Base-by-base conservation (phyloP, 768 basidiomycete species). In the Lentinus tigrinus region DNA sequence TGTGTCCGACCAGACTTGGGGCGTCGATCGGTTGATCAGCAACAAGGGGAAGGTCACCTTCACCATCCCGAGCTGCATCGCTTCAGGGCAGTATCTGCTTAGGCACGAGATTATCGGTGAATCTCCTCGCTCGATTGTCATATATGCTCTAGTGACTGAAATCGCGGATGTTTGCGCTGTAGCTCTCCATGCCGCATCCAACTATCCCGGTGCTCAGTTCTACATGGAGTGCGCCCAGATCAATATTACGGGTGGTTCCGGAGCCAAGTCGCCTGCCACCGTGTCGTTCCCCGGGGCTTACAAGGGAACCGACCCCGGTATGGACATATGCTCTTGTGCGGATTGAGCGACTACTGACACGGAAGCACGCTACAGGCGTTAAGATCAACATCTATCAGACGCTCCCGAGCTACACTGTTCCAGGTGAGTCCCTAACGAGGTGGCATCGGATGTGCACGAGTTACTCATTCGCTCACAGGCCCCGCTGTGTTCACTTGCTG, bases 11-110 rank as follows among this genome's bases (percentile, higher is more conserved):
- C 64, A 69, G 28, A 60, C 66, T n/a, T 83, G 82, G 82, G 81
- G 70, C 34, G 77, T 80, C 16, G 78, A 81, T 63, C 65, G 71
- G 7, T 60, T 82, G 46, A 75, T 80, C 44, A 65, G 70, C 14
- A 79, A 79, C 66, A 75, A 79, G 67, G 81, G 82, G 19, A 78
- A 80, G 63, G 77, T 79, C 16, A 74, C 73, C 16, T 81, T 81
- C 72, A 74, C 64, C 9, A 73, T 82, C 56, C 81, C 81, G 1
- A 64, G 64, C 17, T 82, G 81, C 63, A 79, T 82, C 49, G 61
- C 70, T 0, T 58, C 74, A 24, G 81, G 81, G 6, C 73, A 82
- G 42, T 82, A 82, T 62, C 72, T 83, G 19, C 70, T 83, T n/a
- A 72, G 80, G 9, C 74, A 74, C 47, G 83, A 83, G 63, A 68